Conservation (phyloP, 164 flowering plant genomes). For the Nelumbo lutea region DNA sequence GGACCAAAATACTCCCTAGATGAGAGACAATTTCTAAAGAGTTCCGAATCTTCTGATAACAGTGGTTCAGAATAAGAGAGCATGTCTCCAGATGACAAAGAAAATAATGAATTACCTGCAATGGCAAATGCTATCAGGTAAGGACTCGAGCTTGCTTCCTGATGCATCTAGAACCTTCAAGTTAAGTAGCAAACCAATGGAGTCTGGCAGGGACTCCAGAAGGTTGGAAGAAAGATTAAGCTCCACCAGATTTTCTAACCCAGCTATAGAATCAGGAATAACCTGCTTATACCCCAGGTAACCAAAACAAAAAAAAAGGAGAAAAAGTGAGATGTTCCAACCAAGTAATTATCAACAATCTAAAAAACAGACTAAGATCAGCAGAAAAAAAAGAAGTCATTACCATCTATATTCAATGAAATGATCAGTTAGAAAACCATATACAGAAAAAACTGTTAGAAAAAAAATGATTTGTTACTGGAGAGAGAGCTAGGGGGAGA, state of each 20-base stretch:
- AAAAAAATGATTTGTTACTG: too few species aligned
- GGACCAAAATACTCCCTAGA: slow-evolving; percentile 1
- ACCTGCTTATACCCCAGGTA: slow-evolving; percentile 35
- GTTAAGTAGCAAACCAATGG: slow-evolving; percentile 68
- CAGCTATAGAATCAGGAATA: slow-evolving; percentile 87
- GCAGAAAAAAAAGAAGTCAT: too few species aligned
- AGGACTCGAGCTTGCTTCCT: slow-evolving; percentile 55
- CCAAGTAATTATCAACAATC: neutral
- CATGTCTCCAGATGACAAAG: neutral
- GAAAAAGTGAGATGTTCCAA: neutral
- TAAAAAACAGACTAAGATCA: too few species aligned
- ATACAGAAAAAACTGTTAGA: too few species aligned
- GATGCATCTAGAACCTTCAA: slow-evolving; percentile 71
- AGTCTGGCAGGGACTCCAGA: slow-evolving; percentile 76
- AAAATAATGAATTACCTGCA: slow-evolving; percentile 56
- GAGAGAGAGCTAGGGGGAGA: too few species aligned
- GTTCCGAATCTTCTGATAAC: neutral
- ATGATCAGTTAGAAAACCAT: too few species aligned
- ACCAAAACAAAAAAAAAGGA: neutral
- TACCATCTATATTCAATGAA: too few species aligned
- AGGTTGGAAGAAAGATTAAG: slow-evolving; percentile 71
- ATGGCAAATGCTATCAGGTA: slow-evolving; percentile 77
- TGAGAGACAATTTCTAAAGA: neutral
- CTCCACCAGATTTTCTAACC: slow-evolving; percentile 71
- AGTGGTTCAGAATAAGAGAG: neutral